Evolutionary conservation across 495 filamentous ascomycete species (phyloP).

Genomic region (Aspergillus hancockii): DNA sequence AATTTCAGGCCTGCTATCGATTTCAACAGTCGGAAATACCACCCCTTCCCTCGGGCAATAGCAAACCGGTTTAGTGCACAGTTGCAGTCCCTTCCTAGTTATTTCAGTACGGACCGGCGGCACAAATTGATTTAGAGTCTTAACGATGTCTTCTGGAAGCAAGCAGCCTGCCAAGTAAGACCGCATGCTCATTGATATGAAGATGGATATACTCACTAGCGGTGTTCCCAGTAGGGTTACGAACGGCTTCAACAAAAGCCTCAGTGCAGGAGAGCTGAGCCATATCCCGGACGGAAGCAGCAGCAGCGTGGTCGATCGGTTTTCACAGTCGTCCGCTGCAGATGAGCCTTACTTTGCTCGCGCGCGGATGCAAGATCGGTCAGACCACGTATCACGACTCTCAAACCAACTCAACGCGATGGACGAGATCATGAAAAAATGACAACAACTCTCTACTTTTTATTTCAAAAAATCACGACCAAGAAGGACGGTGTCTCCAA

Average conservation of each 20-base stretch:
- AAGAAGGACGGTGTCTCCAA: slow-evolving; percentile 12
- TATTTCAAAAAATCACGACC: background rate
- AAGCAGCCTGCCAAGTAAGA: slow-evolving; percentile 21
- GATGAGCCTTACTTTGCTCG: slow-evolving; percentile 43
- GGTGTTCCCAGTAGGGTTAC: slow-evolving; percentile 19
- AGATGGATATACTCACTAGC: slow-evolving; percentile 1
- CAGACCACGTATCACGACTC: slow-evolving; percentile 33
- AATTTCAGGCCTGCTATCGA: background rate
- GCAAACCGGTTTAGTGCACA: background rate
- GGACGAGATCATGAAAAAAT: slow-evolving; percentile 36
- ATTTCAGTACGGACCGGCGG: background rate
- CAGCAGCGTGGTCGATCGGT: slow-evolving; percentile 33
- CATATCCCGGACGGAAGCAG: slow-evolving; percentile 31
- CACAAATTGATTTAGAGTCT: slow-evolving; percentile 1
- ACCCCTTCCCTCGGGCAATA: background rate
- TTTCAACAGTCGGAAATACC: background rate
- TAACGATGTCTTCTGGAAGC: slow-evolving; percentile 24
- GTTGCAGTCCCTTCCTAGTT: background rate
- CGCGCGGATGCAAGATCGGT: slow-evolving; percentile 36
- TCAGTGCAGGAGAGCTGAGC: slow-evolving; percentile 35
- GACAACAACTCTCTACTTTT: slow-evolving; percentile 9
- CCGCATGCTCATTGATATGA: background rate
- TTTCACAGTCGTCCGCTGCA: slow-evolving; percentile 32
- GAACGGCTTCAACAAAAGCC: slow-evolving; percentile 19
- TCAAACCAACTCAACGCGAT: slow-evolving; percentile 37